Conservation (phyloP, 2,329 filamentous ascomycete species). For the Botrytis cinerea region DNA sequence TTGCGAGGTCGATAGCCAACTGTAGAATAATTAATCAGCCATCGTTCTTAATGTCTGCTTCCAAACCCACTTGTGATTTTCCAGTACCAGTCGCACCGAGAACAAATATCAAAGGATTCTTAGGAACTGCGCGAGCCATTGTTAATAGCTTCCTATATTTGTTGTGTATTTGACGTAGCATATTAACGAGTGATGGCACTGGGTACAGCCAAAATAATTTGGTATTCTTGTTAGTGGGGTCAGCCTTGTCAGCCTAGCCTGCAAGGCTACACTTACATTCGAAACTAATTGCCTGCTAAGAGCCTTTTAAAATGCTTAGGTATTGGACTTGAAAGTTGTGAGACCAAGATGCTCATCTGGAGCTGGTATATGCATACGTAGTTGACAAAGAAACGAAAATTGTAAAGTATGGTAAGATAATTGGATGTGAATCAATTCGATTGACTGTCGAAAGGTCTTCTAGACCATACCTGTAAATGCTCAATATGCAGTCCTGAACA, state of each 20-base stretch:
- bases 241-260: constrained; percentile 10
- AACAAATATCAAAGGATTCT: constrained; percentile 72
- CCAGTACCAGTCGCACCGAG: constrained; percentile 91
- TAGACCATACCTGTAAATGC: background rate
- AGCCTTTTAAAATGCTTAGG: too few relatives aligned
- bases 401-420: background rate
- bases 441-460: background rate
- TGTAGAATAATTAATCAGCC: constrained; percentile 31
- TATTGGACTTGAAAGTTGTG: background rate
- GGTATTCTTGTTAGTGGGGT: background rate
- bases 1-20: constrained; percentile 79
- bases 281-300: background rate
- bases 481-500: constrained; percentile 16
- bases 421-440: background rate
- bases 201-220: background rate
- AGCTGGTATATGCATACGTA: background rate
- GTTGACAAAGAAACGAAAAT: background rate
- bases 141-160: constrained; percentile 24
- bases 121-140: constrained; percentile 43
- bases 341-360: background rate
- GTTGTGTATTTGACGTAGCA: constrained; percentile 28
- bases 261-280: background rate
- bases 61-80: constrained; percentile 72
- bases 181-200: constrained; percentile 16
- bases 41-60: background rate